Conservation (phyloP, 257 asterid genomes). For the Avicennia marina region DNA sequence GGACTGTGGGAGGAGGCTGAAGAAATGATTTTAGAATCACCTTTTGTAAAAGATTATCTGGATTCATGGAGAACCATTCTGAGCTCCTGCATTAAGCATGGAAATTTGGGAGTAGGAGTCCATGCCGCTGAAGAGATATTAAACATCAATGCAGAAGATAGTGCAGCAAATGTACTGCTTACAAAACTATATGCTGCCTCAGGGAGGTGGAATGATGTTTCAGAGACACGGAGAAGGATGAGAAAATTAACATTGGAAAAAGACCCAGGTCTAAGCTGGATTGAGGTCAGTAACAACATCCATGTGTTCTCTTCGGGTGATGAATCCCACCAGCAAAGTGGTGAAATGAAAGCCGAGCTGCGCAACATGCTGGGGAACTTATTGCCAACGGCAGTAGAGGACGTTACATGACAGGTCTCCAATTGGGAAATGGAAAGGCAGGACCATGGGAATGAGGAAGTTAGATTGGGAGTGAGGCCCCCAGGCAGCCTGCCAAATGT, state of each 20-base stretch:
- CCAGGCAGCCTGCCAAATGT: too few species aligned
- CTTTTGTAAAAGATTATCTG: slow-evolving; percentile 40
- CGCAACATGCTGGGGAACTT: slow-evolving; percentile 38
- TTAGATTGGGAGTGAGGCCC: too few species aligned
- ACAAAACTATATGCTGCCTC: slow-evolving; percentile 56
- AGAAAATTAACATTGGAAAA: slow-evolving; percentile 36
- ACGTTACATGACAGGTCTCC: not conserved
- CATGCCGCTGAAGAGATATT: slow-evolving; percentile 53
- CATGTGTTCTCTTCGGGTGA: slow-evolving; percentile 57
- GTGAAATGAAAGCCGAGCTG: slow-evolving; percentile 37
- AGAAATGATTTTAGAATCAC: slow-evolving; percentile 46
- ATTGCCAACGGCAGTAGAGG: slow-evolving; percentile 15
- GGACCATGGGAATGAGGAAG: too few species aligned
- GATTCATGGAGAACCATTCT: slow-evolving; percentile 66
- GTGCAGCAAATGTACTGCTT: slow-evolving; percentile 45
- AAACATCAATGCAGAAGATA: slow-evolving; percentile 42
- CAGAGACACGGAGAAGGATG: slow-evolving; percentile 49
- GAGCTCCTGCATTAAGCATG: slow-evolving; percentile 48
- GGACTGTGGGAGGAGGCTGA: slow-evolving; percentile 73
- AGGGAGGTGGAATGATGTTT: slow-evolving; percentile 61
- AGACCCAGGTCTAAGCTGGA: slow-evolving; percentile 81
- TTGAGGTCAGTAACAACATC: slow-evolving; percentile 36
- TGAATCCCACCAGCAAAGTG: slow-evolving; percentile 30
- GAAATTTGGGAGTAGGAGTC: slow-evolving; percentile 40
- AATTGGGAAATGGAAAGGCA: not conserved